Evolutionary conservation across 1,284 basidiomycete species (phyloP).

Genomic region (Boletus semigastroideus): DNA sequence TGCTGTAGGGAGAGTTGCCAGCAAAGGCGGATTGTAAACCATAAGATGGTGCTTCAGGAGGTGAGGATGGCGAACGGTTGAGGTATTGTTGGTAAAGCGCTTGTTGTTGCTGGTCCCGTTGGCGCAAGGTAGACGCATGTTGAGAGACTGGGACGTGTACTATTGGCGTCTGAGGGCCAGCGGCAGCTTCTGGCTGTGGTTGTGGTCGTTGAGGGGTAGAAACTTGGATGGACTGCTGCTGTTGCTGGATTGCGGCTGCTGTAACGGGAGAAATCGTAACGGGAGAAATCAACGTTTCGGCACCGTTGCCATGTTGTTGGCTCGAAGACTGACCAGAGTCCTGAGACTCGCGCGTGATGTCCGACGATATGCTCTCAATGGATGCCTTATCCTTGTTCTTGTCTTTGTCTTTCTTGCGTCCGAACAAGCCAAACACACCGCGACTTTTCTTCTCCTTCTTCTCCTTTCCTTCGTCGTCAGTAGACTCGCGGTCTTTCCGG

Average conservation of each 20-base stretch:
- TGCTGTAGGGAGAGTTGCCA: slow-evolving; percentile 43
- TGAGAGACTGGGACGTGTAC: slow-evolving; percentile 31
- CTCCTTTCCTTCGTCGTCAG: slow-evolving; percentile 56
- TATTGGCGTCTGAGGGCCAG: slow-evolving; percentile 40
- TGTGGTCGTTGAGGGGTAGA: slow-evolving; percentile 29
- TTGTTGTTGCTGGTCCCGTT: slow-evolving; percentile 86
- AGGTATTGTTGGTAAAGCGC: slow-evolving; percentile 89
- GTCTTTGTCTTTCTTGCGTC: slow-evolving; percentile 75
- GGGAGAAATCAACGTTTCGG: slow-evolving; percentile 18
- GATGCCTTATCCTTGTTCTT: slow-evolving; percentile 69
- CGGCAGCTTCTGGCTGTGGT: slow-evolving; percentile 30
- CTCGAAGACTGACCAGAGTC: slow-evolving; percentile 44
- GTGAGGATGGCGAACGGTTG: slow-evolving; percentile 73
- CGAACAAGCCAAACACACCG: slow-evolving; percentile 73
- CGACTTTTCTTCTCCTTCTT: slow-evolving; percentile 67
- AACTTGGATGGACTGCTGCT: slow-evolving; percentile 39
- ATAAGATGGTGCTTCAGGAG: slow-evolving; percentile 70
- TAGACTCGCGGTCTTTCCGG: slow-evolving; percentile 58
- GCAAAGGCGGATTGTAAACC: slow-evolving; percentile 64
- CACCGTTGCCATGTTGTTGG: slow-evolving; percentile 35
- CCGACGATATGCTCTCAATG: slow-evolving; percentile 46
- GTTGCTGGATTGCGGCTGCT: slow-evolving; percentile 52
- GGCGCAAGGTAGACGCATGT: slow-evolving; percentile 71
- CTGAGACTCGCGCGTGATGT: slow-evolving; percentile 39
- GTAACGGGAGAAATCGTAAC: slow-evolving; percentile 56